phyloP scores from a whole-genome alignment of 345 rosid genomes.

The Eucalyptus rudis region DNA sequence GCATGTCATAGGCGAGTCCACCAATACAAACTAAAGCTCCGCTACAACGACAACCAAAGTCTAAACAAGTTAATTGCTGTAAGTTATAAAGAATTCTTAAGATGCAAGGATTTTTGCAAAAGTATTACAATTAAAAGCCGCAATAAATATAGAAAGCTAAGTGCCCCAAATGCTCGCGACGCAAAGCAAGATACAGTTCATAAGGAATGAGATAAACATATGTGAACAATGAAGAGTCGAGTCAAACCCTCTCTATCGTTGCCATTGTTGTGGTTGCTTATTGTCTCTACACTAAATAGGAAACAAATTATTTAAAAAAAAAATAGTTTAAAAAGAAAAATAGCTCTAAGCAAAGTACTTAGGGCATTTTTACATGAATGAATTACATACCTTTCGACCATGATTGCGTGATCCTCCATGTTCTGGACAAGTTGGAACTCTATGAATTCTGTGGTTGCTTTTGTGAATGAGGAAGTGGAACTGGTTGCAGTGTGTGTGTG shows the following conservation, averaged over 20 bases:
- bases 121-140: not conserved
- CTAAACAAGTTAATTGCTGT: not conserved
- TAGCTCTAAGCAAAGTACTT: not conserved
- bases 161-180: not conserved
- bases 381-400: not conserved
- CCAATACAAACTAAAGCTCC: not conserved
- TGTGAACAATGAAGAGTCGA: not conserved
- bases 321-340: too few species aligned
- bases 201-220: not conserved
- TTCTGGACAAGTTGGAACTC: not conserved
- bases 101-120: not conserved
- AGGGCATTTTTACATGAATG: not conserved
- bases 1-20: not conserved
- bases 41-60: not conserved
- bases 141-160: not conserved
- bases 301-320: not conserved
- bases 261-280: accelerated
- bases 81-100: not conserved
- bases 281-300: not conserved
- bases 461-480: not conserved
- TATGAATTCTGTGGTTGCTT: not conserved
- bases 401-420: not conserved
- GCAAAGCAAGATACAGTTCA: accelerated
- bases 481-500: not conserved
- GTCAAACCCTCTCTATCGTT: not conserved